These are phyloP conservation scores for Eremochloa ophiuroides DNA, from an alignment of 176 grass and related monocot genomes.

Conservation along the genomic window DNA sequence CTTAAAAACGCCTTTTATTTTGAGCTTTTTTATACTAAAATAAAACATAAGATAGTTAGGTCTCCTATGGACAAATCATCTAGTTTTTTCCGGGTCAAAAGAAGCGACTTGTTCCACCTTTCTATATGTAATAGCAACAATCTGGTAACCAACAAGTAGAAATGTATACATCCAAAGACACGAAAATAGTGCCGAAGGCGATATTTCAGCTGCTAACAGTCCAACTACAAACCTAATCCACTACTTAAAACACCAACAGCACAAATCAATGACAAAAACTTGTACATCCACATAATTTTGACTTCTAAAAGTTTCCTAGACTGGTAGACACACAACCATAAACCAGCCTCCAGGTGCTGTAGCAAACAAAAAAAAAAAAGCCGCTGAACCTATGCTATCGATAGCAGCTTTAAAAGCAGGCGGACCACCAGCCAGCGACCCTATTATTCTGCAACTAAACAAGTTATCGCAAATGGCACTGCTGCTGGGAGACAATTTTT, in stretches of 20 bases:
- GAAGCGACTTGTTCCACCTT: conserved; percentile 15
- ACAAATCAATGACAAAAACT: background rate
- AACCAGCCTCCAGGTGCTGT: conserved; percentile 33
- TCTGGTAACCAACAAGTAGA: conserved; percentile 1
- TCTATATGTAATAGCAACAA: background rate
- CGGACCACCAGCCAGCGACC: conserved; percentile 44
- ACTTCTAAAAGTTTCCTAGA: background rate
- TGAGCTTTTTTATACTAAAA: background rate
- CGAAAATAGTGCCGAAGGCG: background rate
- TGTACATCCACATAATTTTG: conserved; percentile 21
- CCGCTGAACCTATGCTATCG: conserved; percentile 10
- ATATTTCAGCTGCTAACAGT: background rate
- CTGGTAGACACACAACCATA: background rate
- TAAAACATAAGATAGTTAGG: background rate
- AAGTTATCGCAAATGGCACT: conserved; percentile 33
- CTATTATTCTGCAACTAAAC: conserved; percentile 40
- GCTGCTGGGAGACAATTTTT: background rate
- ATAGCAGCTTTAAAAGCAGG: conserved; percentile 28
- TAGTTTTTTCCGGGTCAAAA: background rate
- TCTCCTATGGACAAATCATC: background rate
- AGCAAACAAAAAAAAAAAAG: background rate
- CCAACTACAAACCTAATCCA: conserved; percentile 28
- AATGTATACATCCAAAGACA: conserved; percentile 1
- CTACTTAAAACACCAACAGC: conserved; percentile 22
- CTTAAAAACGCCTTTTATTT: background rate